Base-by-base conservation (phyloP, 169 alveolate genomes). In the Eimeria mitis region DNA sequence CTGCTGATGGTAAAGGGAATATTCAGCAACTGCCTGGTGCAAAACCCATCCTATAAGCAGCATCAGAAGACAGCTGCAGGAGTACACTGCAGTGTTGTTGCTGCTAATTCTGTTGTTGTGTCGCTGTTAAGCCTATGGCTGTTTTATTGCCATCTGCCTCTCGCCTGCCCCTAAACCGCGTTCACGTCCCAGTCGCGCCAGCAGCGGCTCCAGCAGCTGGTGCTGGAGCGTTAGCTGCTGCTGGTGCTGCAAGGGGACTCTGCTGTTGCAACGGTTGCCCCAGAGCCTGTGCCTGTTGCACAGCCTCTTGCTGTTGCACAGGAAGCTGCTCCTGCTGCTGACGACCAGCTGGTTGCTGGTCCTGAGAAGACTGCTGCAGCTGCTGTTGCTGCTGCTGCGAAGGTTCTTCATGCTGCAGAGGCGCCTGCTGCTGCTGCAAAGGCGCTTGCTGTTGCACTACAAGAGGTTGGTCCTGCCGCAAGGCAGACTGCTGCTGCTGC, bases 371-470 rank as follows among this genome's bases (percentile, higher is more conserved):
- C 47, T 40, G 63, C 34, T 40, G 54, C 70, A 34, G 78, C 78
- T 84, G 91, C 31, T 37, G 49, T 14, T 34, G 91, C 70, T 84
- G 91, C 76, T 61, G 91, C 42, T 19, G 31, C 6, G 54, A 5
- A 13, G 61, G 47, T 6, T 54, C 79, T 79, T 40, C 37, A 37
- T 56, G 91, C 91, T 19, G 78, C 91, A 56, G 25, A 25, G 78
- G 91, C 4, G 16, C 44, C 79, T 56, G 91, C 59, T 19, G 78
- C 76, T 54, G 91, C 71, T 61, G 78, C 65, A 68, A 1, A 49
- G 42, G 78, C 34, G 52, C 28, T n/a, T 37, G 42, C 40, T 42
- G 59, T 47, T 68, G 78, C 78, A 25, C n/a, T 28, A 23, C 9
- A 37, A 25, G 42, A 11, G 42, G 28, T 47, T 68, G 78, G 49